phyloP scores from a whole-genome alignment of 2,329 filamentous ascomycete species.

The Paraconiothyrium sp. region DNA sequence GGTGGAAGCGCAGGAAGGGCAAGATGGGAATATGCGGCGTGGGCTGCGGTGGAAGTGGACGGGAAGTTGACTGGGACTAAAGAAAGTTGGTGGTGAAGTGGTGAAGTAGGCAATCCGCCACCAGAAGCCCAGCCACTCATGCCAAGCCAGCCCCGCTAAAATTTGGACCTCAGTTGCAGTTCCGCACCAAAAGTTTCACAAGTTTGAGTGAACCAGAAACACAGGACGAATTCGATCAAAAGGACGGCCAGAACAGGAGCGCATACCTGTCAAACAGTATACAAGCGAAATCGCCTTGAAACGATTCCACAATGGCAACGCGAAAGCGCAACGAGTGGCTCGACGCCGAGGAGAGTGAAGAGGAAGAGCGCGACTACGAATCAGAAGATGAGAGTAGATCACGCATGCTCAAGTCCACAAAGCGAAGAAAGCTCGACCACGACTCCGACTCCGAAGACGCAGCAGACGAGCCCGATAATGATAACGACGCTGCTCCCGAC shows the following conservation, averaged over 20 bases:
- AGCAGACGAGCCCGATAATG: slow-evolving; percentile 35
- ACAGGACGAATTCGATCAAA: background rate
- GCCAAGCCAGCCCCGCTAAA: slow-evolving; percentile 30
- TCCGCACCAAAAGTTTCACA: slow-evolving; percentile 13
- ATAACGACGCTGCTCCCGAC: slow-evolving; percentile 16
- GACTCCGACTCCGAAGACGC: slow-evolving; percentile 41
- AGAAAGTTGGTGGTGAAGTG: background rate
- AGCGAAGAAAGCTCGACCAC: slow-evolving; percentile 69
- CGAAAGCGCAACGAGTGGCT: slow-evolving; percentile 79
- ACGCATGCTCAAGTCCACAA: slow-evolving; percentile 62
- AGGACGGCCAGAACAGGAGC: background rate
- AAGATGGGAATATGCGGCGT: background rate
- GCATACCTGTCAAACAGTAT: background rate
- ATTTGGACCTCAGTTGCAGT: slow-evolving; percentile 2
- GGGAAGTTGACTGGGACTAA: background rate
- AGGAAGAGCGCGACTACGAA: slow-evolving; percentile 65
- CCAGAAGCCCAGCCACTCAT: slow-evolving; percentile 16
- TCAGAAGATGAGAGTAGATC: slow-evolving; percentile 76
- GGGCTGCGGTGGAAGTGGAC: background rate
- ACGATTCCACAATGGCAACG: slow-evolving; percentile 64
- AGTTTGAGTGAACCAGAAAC: background rate
- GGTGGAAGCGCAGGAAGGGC: too few species aligned
- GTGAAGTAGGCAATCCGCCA: slow-evolving; percentile 9
- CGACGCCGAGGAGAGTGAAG: slow-evolving; percentile 57
- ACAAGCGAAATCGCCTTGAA: background rate